These are phyloP conservation scores for Anisodus acutangulus DNA, from an alignment of 257 asterid genomes.

Conservation along the genomic window DNA sequence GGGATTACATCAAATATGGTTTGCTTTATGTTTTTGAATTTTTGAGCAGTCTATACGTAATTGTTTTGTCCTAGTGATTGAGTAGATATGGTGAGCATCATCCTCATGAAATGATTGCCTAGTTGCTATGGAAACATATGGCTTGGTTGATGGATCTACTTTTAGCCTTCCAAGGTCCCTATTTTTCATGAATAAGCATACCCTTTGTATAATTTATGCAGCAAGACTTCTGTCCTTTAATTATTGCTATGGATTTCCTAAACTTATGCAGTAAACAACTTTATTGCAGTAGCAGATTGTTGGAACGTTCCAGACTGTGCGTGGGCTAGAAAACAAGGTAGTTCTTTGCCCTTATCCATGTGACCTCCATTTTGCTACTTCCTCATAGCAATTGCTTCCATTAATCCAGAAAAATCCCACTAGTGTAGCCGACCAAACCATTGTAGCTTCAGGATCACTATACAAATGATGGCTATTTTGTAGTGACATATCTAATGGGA, in stretches of 20 bases:
- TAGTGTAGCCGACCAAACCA: constrained; percentile 41
- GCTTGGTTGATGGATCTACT: background rate
- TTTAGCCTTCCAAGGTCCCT: background rate
- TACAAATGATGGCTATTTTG: constrained; percentile 25
- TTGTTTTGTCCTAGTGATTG: background rate
- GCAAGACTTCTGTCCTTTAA: background rate
- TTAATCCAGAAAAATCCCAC: constrained; percentile 11
- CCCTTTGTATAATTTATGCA: background rate
- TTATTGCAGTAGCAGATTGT: background rate
- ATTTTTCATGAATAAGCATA: background rate
- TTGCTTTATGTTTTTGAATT: background rate
- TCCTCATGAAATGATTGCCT: background rate
- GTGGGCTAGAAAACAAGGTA: background rate
- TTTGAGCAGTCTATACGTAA: background rate
- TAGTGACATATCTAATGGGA: constrained; percentile 31
- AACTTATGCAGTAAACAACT: background rate
- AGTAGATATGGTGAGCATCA: background rate
- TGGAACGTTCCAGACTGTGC: constrained; percentile 31
- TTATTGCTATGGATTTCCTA: background rate
- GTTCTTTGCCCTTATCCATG: constrained; percentile 8
- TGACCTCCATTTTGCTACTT: constrained; percentile 24
- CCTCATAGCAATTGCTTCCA: background rate
- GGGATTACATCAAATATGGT: background rate
- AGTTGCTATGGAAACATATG: background rate
- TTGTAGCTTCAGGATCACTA: constrained; percentile 36